Evolutionary conservation across 768 basidiomycete genomes (phyloP).

Genomic region (Xerocomellus amylosporus): DNA sequence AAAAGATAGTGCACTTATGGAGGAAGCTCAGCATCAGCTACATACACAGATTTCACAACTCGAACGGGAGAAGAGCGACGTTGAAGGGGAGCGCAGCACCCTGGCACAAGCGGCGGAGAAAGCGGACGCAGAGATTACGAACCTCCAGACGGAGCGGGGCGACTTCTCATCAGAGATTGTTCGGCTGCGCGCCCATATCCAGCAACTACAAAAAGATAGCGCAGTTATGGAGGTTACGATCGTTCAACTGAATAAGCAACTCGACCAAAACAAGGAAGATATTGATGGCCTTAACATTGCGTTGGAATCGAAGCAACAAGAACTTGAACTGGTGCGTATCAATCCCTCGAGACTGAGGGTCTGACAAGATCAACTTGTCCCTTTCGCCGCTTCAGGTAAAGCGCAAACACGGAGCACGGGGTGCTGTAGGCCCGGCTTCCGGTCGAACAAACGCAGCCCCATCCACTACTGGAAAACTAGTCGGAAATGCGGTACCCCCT

Average conservation of each 20-base stretch:
- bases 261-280: conserved; percentile 71
- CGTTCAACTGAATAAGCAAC: conserved; percentile 65
- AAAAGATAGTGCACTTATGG: conserved; percentile 81
- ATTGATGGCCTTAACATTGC: conserved; percentile 84
- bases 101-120: conserved; percentile 13
- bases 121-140: not conserved
- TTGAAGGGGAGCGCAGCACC: conserved; percentile 45
- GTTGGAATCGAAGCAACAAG: conserved; percentile 91
- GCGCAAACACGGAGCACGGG: conserved; percentile 54
- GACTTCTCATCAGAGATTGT: conserved; percentile 51
- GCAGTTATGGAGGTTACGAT: conserved; percentile 83
- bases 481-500: conserved; percentile 55
- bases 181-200: conserved; percentile 57
- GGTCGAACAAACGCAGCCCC: conserved; percentile 43
- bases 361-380: conserved; percentile 1
- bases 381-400: conserved; percentile 49
- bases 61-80: conserved; percentile 57
- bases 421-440: conserved; percentile 57
- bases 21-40: conserved; percentile 68
- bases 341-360: not conserved
- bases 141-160: conserved; percentile 44
- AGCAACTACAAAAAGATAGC: conserved; percentile 74
- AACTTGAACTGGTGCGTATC: conserved; percentile 75
- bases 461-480: conserved; percentile 25
- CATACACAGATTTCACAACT: conserved; percentile 73